Evolutionary conservation across 768 basidiomycete genomes (phyloP).

Genomic region (Chalciporus pseudorubinellus): DNA sequence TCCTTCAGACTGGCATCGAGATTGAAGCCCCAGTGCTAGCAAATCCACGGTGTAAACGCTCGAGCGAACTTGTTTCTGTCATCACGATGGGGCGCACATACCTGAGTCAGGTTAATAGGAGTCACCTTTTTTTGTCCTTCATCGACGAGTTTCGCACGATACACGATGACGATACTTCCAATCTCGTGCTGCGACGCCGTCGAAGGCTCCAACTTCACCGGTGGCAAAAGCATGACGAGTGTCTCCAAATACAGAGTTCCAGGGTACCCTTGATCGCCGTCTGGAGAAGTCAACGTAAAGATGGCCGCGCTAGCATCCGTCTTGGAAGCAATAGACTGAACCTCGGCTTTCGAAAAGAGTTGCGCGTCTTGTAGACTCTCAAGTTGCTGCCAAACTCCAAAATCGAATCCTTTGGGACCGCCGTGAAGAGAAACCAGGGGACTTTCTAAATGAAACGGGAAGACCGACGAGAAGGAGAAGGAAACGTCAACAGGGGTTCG

Average conservation of each 20-base stretch:
- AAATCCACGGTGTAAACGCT: neutral
- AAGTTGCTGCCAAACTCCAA: constrained; percentile 50
- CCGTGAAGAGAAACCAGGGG: constrained; percentile 68
- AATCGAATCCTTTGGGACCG: constrained; percentile 65
- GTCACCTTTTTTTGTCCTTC: constrained; percentile 49
- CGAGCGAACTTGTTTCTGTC: neutral
- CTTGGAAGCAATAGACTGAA: constrained; percentile 39
- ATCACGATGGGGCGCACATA: constrained; percentile 33
- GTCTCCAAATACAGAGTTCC: constrained; percentile 61
- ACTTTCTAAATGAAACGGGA: constrained; percentile 36
- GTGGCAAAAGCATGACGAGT: constrained; percentile 47
- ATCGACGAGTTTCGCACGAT: constrained; percentile 63
- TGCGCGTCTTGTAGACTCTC: constrained; percentile 35
- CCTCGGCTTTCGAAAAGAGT: constrained; percentile 58
- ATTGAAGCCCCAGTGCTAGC: constrained; percentile 81
- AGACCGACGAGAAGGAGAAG: neutral
- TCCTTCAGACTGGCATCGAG: constrained; percentile 62
- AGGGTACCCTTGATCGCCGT: constrained; percentile 72
- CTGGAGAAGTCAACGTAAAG: constrained; percentile 55
- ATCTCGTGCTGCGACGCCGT: constrained; percentile 43
- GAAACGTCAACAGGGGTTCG: constrained; percentile 8
- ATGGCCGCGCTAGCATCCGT: constrained; percentile 41
- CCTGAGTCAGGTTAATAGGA: constrained; percentile 76
- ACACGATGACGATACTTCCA: constrained; percentile 67
- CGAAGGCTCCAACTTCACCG: constrained; percentile 27